Percentiles rank a stretch among this genome's conserved stretches.
Conservation (phyloP, 805 yeast species). For the Lachancea kluyveri region DNA sequence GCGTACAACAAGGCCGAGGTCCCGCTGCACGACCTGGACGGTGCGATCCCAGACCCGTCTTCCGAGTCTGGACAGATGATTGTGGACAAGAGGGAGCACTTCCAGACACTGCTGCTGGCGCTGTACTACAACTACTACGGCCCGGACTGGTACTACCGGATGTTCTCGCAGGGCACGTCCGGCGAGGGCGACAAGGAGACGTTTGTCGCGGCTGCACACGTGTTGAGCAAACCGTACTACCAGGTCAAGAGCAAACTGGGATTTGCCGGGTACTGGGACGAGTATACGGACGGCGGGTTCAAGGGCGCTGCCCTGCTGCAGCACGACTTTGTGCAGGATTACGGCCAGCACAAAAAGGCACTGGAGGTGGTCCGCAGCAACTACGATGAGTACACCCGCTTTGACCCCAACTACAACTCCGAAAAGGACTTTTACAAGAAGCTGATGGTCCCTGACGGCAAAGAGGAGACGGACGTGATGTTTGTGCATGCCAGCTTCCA, state of each 20-base stretch:
- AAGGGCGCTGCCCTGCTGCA: slow-evolving; percentile 40
- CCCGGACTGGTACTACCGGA: slow-evolving; percentile 58
- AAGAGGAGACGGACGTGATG: slow-evolving; percentile 18
- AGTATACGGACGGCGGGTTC: slow-evolving; percentile 11
- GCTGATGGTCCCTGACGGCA: slow-evolving; percentile 11
- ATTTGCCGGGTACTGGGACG: slow-evolving; percentile 32
- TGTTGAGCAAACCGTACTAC: slow-evolving; percentile 40
- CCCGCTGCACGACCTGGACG: slow-evolving; percentile 54
- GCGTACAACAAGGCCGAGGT: slow-evolving; percentile 18
- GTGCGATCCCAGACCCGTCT: slow-evolving; percentile 60
- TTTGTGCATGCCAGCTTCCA: slow-evolving; percentile 35
- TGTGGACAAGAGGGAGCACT: slow-evolving; percentile 52
- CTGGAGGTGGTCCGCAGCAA: slow-evolving; percentile 3
- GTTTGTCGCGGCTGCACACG: slow-evolving; percentile 61
- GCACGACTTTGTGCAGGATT: slow-evolving; percentile 45
- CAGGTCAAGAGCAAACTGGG: slow-evolving; percentile 39
- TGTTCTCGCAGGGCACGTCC: slow-evolving; percentile 64
- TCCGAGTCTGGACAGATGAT: slow-evolving; percentile 67
- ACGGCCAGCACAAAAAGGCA: slow-evolving; percentile 12
- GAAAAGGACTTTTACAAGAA: slow-evolving; percentile 11
- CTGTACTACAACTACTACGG: slow-evolving; percentile 64
- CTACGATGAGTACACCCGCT: slow-evolving; percentile 7
- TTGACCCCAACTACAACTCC: slow-evolving; percentile 12
- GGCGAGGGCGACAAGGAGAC: slow-evolving; percentile 84
- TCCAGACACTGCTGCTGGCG: slow-evolving; percentile 51